Evolutionary conservation across 345 rosid genomes (phyloP).

Genomic region (Nephelium lappaceum): DNA sequence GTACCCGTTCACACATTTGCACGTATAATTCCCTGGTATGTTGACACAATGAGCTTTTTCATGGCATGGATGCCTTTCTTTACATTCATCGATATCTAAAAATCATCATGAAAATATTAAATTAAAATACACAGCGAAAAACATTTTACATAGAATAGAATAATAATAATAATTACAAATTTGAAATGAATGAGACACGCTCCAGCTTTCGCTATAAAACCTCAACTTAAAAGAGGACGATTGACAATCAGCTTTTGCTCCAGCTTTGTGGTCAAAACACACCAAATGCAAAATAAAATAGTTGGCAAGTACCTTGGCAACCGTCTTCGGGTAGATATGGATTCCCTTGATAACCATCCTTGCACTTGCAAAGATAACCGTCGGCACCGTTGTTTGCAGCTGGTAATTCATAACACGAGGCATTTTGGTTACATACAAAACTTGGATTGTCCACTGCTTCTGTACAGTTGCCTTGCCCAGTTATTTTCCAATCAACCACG

Average conservation of each 20-base stretch:
- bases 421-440: conserved; percentile 20
- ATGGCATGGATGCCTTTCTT: neutral
- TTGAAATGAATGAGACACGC: too few species aligned
- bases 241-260: too few species aligned
- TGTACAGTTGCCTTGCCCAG: neutral
- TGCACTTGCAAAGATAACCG: conserved; percentile 27
- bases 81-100: conserved; percentile 20
- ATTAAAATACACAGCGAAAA: too few species aligned
- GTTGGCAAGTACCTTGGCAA: conserved; percentile 32
- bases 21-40: conserved; percentile 26
- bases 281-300: too few species aligned
- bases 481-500: too few species aligned
- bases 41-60: neutral
- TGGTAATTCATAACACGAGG: conserved; percentile 15
- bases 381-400: neutral
- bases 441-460: neutral
- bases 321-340: conserved; percentile 20
- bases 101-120: neutral
- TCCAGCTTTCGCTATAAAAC: too few species aligned
- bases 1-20: conserved; percentile 34
- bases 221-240: too few species aligned
- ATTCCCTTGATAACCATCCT: conserved; percentile 24
- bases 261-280: too few species aligned
- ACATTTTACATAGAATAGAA: conserved; percentile 7
- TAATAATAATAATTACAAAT: neutral